Evolutionary conservation across 2,329 filamentous ascomycete genomes (phyloP).

Genomic region (Apiospora koreana): DNA sequence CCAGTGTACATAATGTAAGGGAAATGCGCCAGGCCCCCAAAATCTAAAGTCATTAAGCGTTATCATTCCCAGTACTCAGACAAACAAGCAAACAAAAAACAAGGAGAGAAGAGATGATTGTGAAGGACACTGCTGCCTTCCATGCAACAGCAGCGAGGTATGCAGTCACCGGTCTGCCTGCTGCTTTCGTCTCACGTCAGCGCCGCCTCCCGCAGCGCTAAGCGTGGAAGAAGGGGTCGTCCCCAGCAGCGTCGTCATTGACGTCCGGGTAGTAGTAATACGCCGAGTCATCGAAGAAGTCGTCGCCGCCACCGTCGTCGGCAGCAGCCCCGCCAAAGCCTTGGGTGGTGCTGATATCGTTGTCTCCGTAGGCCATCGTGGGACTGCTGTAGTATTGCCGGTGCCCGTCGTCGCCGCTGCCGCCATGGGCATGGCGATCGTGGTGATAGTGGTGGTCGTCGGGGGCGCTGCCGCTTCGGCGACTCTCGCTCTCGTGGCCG

Average conservation of each 20-base stretch:
- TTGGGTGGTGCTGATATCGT: neutral
- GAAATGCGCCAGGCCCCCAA: neutral
- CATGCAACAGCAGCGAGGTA: neutral
- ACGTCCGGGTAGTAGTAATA: slow-evolving; percentile 12
- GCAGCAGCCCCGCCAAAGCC: neutral
- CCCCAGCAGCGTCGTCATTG: neutral
- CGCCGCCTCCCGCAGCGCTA: neutral
- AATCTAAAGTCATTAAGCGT: neutral
- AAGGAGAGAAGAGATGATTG: neutral
- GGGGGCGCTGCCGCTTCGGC: slow-evolving; percentile 25
- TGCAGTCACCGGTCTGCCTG: neutral
- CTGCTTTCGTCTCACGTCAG: neutral
- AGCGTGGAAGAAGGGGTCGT: neutral
- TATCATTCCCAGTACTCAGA: neutral
- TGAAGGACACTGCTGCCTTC: neutral
- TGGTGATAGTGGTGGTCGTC: neutral
- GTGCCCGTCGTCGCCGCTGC: neutral
- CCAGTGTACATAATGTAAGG: neutral
- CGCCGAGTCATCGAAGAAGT: slow-evolving; percentile 9
- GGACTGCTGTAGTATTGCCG: neutral
- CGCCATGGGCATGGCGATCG: slow-evolving; percentile 11
- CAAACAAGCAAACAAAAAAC: neutral
- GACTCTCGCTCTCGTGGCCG: slow-evolving; percentile 51
- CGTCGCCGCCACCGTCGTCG: neutral
- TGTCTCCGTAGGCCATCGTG: slow-evolving; percentile 5